Base-by-base conservation (phyloP, 2,329 filamentous ascomycete genomes). In the Ceratocystis ficicola region DNA sequence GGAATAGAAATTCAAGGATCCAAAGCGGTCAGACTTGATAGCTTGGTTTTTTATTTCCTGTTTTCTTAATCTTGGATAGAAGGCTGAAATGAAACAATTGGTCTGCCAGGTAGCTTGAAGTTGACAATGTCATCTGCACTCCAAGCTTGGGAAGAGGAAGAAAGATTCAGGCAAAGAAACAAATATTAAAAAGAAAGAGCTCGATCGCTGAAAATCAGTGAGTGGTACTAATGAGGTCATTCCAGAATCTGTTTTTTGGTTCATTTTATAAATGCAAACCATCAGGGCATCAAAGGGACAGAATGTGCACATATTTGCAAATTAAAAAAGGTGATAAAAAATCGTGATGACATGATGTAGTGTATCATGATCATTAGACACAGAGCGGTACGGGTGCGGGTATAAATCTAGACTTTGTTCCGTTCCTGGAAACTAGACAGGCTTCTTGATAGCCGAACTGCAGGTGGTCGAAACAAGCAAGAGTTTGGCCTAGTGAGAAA, bases 371-470 rank as follows among this genome's bases (percentile, higher is more conserved):
- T 41, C 7, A n/a, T n/a, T 22, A 50, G 20, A 20, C 17, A 20
- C 20, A 5, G 48, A 5, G 17, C n/a, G 46, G 46, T 50, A 50
- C 44, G 44, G 46, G 17, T n/a, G 10, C 46, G n/a, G 46, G 20
- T n/a, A n/a, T 48, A 4, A 5, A 22, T 22, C 17, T n/a, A 22
- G 17, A 20, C n/a, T 57, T 32, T 57, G 28, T 57, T 17, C 52
- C 52, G 36, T 41, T 41, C 36, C 36, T 41, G 22, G 22, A 30
- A 17, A 57, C 52, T 57, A 30, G 52, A 32, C 22, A 32, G n/a
- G 22, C 10, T n/a, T 57, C 36, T 57, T 28, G 52, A 57, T 57
- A 57, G 52, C 25, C 52, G 52, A 57, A 6, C 22, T 57, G 52
- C 22, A 57, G 52, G 52, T 57, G 22, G 8, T 12, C 25, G 22